Conservation (phyloP, 2,329 filamentous ascomycete species). For the Ceratocystiopsis minuta region DNA sequence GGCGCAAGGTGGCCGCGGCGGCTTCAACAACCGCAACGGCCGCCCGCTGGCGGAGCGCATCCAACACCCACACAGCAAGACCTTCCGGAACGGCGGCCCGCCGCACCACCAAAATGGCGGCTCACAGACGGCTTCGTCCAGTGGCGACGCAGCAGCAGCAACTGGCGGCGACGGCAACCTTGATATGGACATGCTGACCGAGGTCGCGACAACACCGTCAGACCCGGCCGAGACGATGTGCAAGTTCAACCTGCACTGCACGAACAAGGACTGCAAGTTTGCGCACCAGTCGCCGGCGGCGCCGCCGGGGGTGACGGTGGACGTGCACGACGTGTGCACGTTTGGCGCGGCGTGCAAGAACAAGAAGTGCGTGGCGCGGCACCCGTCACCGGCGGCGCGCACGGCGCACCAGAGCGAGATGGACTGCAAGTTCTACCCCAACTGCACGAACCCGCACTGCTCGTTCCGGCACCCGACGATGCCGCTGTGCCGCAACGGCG, state of each 20-base stretch:
- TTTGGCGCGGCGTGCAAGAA: slow-evolving; percentile 93
- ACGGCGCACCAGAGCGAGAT: slow-evolving; percentile 63
- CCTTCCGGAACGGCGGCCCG: slow-evolving; percentile 28
- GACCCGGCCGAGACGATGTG: slow-evolving; percentile 55
- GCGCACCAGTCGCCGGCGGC: slow-evolving; percentile 89
- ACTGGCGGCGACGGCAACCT: slow-evolving; percentile 19
- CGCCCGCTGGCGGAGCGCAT: slow-evolving; percentile 62
- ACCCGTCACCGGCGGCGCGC: slow-evolving; percentile 77
- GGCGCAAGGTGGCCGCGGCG: slow-evolving; percentile 23
- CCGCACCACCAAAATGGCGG: not conserved
- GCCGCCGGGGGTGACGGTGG: slow-evolving; percentile 56
- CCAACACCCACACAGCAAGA: slow-evolving; percentile 31
- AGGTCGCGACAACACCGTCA: slow-evolving; percentile 20
- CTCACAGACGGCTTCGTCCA: slow-evolving; percentile 8
- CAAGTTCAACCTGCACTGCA: slow-evolving; percentile 78
- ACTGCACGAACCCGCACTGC: slow-evolving; percentile 76
- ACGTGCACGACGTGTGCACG: slow-evolving; percentile 61
- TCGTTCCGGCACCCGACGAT: slow-evolving; percentile 77
- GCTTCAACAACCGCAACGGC: slow-evolving; percentile 22
- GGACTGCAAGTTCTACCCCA: slow-evolving; percentile 81
- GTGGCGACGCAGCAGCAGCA: slow-evolving; percentile 13
- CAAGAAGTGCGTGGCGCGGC: slow-evolving; percentile 76
- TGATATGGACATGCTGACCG: slow-evolving; percentile 41
- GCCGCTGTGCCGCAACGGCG: slow-evolving; percentile 79
- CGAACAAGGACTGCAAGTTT: slow-evolving; percentile 77